Percentiles rank a stretch among this genome's conserved stretches.
These are phyloP conservation scores for Evansstolkia leycettana DNA, from an alignment of 495 filamentous ascomycete species.

Conservation along the genomic window DNA sequence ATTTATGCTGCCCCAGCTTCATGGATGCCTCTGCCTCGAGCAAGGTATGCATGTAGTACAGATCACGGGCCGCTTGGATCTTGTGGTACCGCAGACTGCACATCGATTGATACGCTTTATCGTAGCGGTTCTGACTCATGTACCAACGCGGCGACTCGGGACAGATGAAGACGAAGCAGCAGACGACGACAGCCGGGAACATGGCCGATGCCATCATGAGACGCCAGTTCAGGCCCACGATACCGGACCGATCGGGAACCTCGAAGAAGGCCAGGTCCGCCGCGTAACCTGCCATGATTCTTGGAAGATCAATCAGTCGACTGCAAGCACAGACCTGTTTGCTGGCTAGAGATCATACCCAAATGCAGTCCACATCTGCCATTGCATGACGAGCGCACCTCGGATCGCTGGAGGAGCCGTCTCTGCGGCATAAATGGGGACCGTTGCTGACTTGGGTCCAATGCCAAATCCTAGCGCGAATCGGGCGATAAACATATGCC, in stretches of 20 bases:
- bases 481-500: conserved; percentile 59
- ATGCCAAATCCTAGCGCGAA: conserved; percentile 67
- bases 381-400: conserved; percentile 67
- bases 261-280: conserved; percentile 61
- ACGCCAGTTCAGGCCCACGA: conserved; percentile 64
- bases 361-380: conserved; percentile 84
- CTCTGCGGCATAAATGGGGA: conserved; percentile 71
- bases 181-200: conserved; percentile 61
- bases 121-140: conserved; percentile 54
- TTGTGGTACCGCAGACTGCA: conserved; percentile 53
- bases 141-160: conserved; percentile 74
- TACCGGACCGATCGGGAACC: conserved; percentile 39
- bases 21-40: conserved; percentile 54
- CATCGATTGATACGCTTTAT: conserved; percentile 55
- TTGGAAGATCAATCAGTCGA: too few species aligned
- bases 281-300: conserved; percentile 62
- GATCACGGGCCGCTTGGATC: conserved; percentile 67
- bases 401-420: conserved; percentile 58
- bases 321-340: too few species aligned
- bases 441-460: conserved; percentile 69
- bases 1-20: conserved; percentile 45
- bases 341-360: too few species aligned
- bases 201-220: conserved; percentile 74
- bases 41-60: conserved; percentile 69
- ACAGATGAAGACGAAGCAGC: conserved; percentile 55